A percentile compares a stretch with the other conserved stretches of the same genome.
Conservation (phyloP, 176 grass and related monocot genomes). For the Canna indica region DNA sequence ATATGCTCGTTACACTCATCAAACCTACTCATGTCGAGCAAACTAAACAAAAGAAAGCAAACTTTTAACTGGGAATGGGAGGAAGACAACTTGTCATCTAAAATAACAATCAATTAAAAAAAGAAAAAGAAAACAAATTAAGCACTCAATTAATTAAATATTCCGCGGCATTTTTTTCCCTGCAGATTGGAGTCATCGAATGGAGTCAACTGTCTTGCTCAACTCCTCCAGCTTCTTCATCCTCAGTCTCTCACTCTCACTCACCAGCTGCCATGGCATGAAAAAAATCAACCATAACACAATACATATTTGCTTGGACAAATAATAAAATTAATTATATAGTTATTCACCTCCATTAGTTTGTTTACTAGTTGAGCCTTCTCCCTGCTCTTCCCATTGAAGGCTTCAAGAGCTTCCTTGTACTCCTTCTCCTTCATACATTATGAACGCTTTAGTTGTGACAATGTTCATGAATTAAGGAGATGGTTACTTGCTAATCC, state of each 20-base stretch:
- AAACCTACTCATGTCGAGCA: no score
- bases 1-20: no score
- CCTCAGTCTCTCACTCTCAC: conserved; percentile 82
- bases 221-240: conserved; percentile 99
- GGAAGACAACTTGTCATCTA: no score
- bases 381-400: conserved; percentile 88
- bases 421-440: conserved; percentile 85
- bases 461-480: no score
- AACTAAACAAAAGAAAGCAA: no score
- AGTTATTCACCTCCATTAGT: conserved; percentile 57
- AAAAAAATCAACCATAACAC: not conserved
- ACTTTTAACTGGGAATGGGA: no score
- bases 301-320: not conserved
- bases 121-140: not conserved
- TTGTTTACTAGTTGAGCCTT: conserved; percentile 76
- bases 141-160: no score
- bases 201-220: conserved; percentile 74
- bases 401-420: conserved; percentile 69
- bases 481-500: not conserved
- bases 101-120: not conserved
- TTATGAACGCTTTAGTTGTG: no score
- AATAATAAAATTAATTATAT: not conserved
- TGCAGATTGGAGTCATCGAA: conserved; percentile 28
- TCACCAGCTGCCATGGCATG: conserved; percentile 45
- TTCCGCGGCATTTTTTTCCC: not conserved